Percentiles rank a stretch among this genome's conserved stretches.
Evolutionary conservation across 192 early-diverging fungal genomes (phyloP).

Genomic region (Pilaira anomala): DNA sequence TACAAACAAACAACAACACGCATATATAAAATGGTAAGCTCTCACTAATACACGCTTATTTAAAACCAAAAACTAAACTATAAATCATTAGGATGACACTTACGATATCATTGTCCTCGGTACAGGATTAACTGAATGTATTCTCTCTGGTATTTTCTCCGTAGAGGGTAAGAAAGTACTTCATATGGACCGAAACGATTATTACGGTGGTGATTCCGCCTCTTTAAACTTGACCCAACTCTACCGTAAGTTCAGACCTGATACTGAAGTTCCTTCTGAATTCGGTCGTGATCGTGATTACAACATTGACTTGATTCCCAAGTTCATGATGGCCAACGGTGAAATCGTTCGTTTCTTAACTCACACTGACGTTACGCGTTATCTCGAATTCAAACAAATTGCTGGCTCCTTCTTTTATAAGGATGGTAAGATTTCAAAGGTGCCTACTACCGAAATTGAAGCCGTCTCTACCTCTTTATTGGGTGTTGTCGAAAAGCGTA

Average conservation of each 20-base stretch:
- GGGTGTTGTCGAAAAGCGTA: conserved; percentile 92
- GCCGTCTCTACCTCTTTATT: conserved; percentile 82
- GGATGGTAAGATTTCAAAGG: conserved; percentile 90
- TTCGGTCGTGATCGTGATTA: conserved; percentile 85
- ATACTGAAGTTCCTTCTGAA: conserved; percentile 42
- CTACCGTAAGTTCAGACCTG: conserved; percentile 66
- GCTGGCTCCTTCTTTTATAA: conserved; percentile 90
- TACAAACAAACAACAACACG: no score
- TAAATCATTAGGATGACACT: conserved; percentile 64
- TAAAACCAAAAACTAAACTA: no score
- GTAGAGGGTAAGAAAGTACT: conserved; percentile 92
- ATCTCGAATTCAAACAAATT: conserved; percentile 97
- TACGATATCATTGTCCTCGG: conserved; percentile 90
- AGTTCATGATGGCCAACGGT: conserved; percentile 99
- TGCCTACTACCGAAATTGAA: conserved; percentile 87
- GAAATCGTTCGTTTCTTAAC: conserved; percentile 96
- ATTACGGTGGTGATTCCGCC: conserved; percentile 97
- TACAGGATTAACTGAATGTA: conserved; percentile 88
- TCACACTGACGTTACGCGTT: conserved; percentile 97
- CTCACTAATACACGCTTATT: no score
- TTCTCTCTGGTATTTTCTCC: conserved; percentile 82
- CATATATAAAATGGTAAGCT: no score
- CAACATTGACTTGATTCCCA: conserved; percentile 97
- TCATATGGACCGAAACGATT: conserved; percentile 93
- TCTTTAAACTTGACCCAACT: conserved; percentile 95